Base-by-base conservation (phyloP, 371 early-diverging fungal genomes). In the Dichotomocladium elegans region DNA sequence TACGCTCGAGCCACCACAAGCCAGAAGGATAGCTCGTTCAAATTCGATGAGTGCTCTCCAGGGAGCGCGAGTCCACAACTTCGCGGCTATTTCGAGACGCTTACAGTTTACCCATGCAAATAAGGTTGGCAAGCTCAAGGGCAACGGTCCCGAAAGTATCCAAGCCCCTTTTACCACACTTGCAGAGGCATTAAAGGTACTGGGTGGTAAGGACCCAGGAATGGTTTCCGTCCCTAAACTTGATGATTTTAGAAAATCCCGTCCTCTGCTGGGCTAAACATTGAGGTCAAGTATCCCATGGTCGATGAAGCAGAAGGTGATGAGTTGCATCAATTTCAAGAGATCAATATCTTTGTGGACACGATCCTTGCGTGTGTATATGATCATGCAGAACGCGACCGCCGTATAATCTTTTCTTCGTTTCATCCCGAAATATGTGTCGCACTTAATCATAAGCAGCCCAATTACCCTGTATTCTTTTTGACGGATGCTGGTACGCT, bases 271-370 rank as follows among this genome's bases (percentile, higher is more conserved):
- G 98, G 95, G 7, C 93, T 96, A 59, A 96, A 98, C 57, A 89
- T 99, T 50, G 99, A 99, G 68, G 83, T 98, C 59, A 99, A 99
- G 69, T 98, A 98, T 60, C 97, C 98, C 0, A 86, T 89, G 82
- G 69, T 85, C 15, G 88, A 92, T 53, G 96, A 97, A 61, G 89
- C 91, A 11, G 91, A 92, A 66, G 76, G 74, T 22, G 86, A 85
- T 33, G 78, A 83, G 25, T 55, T 86, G 15, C 77, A 71, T 1
- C 57, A 61, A 30, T 79, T 69, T 35, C 85, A 83, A 47, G 98
- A 96, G 60, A 69, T 94, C 53, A 96, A 98, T 61, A 66, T 78
- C 25, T 98, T 88, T 61, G 87, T 93, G 6, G 96, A 98, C 60
- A 68, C 79, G 12, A 91, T 98, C 40, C 66, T 97, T 2, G 63